Percentiles rank a stretch among this genome's conserved stretches.
Conservation (phyloP, 352 stramenopile species). For the Phytophthora syringae region DNA sequence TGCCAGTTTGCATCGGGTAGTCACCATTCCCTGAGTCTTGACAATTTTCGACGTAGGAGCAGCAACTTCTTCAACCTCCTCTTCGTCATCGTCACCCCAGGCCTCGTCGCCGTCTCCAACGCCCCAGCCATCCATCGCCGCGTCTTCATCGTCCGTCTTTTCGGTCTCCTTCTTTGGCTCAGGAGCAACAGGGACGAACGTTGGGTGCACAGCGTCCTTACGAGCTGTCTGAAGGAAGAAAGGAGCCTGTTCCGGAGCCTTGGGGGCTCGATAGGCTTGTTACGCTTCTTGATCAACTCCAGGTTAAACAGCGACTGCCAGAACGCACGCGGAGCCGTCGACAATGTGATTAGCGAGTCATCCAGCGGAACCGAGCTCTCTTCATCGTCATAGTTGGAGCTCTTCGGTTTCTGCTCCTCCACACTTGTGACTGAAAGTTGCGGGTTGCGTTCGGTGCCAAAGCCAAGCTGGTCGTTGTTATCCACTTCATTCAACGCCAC, state of each 20-base stretch:
- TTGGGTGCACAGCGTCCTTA: conserved; percentile 81
- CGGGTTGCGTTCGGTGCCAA: conserved; percentile 61
- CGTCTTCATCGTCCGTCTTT: conserved; percentile 36
- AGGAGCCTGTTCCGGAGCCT: conserved; percentile 93
- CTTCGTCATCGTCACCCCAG: conserved; percentile 64
- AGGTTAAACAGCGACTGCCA: conserved; percentile 93
- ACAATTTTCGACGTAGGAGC: conserved; percentile 64
- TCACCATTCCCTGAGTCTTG: conserved; percentile 75
- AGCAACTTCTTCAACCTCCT: conserved; percentile 32
- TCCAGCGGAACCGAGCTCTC: conserved; percentile 63
- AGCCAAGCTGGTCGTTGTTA: conserved; percentile 66
- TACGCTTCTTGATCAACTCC: conserved; percentile 96
- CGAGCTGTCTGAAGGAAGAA: conserved; percentile 95
- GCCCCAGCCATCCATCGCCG: conserved; percentile 72
- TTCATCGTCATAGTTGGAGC: conserved; percentile 45
- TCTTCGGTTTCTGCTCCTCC: conserved; percentile 52
- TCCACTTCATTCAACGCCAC: conserved; percentile 87
- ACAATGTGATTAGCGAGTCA: conserved; percentile 75
- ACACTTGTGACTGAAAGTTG: conserved; percentile 40
- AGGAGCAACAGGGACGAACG: conserved; percentile 64
- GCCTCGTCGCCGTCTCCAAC: conserved; percentile 63
- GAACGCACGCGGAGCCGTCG: conserved; percentile 79
- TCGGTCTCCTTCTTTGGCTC: conserved; percentile 34
- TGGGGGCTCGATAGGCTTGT: conserved; percentile 95
- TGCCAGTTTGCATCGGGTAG: conserved; percentile 76